Base-by-base conservation (phyloP, 2,329 filamentous ascomycete genomes). In the Fusarium tjaetaba region DNA sequence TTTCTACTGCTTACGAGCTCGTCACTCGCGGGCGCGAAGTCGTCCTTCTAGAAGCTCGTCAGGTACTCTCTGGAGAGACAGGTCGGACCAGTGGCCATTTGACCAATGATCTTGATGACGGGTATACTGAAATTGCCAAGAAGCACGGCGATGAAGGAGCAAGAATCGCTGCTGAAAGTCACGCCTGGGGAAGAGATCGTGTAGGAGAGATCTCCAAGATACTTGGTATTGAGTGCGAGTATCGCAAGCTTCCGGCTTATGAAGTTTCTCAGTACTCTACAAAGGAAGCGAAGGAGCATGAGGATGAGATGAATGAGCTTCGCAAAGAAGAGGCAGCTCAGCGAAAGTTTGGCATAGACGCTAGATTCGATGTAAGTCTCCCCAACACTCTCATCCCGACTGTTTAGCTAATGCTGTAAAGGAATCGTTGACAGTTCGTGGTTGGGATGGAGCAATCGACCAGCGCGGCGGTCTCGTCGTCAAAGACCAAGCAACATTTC, bases 181-280 rank as follows among this genome's bases (percentile, higher is more conserved):
- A 90, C 62, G 81, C 82, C 1, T 90, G 87, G 85, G 88, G 87
- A 1, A 73, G 89, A 16, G 81, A 87, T 28, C 83, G 83, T 1
- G 82, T 90, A 1, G 88, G 86, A 0, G 84, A 89, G 64, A 80
- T 90, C 5, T 80, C 84, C 0, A 80, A 82, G 62, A 77, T 86
- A 68, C 80, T 89, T 11, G 84, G 83, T 8, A 87, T 90, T 38
- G 86, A 89, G 1, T 90, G 88, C 78, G 88, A 89, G 70, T 90
- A 88, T 75, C 84, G 88, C 11, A 79, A 80, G 41, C 72, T 90
- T 5, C 85, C 83, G 1, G 86, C 80, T 2, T 88, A 88, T 69
- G 80, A 86, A 42, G 80, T 90, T 9, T 88, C 86, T 4, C 85
- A 88, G 74, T 87, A 86, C 66, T 74, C 81, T 1, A 78, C 79